phyloP scores from a whole-genome alignment of 140 eudicot genomes.

The Ambrosia hybrid region DNA sequence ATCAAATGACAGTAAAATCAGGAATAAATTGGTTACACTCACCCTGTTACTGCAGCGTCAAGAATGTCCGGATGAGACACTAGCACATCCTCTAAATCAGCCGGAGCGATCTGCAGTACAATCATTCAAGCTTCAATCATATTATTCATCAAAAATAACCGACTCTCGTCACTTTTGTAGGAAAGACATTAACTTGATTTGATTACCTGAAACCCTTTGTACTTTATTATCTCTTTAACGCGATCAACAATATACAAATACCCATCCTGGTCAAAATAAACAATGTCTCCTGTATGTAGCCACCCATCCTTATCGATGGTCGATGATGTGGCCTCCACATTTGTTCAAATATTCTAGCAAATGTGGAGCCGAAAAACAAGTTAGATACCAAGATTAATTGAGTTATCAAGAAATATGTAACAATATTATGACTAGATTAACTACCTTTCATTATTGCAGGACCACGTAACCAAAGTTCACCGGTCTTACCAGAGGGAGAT shows the following conservation, averaged over 20 bases:
- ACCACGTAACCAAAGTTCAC: slow-evolving; percentile 84
- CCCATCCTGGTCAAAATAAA: slow-evolving; percentile 71
- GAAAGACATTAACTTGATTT: background rate
- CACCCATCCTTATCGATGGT: slow-evolving; percentile 76
- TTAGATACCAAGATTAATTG: slow-evolving; percentile 4
- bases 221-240: slow-evolving; percentile 83
- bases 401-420: background rate
- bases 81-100: slow-evolving; percentile 79
- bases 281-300: slow-evolving; percentile 88
- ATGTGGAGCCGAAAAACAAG: background rate
- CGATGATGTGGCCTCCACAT: slow-evolving; percentile 62
- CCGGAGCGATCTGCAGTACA: slow-evolving; percentile 75
- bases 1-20: slow-evolving; percentile 6
- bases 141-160: background rate
- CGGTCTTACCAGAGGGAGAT: slow-evolving; percentile 57
- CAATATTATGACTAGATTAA: background rate
- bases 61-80: slow-evolving; percentile 69
- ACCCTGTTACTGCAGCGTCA: slow-evolving; percentile 93
- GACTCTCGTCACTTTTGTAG: background rate
- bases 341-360: slow-evolving; percentile 71
- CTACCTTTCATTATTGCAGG: slow-evolving; percentile 87
- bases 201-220: slow-evolving; percentile 90
- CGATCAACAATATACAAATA: slow-evolving; percentile 70
- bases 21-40: slow-evolving; percentile 15
- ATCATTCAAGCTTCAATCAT: background rate